Evolutionary conservation across 192 early-diverging fungal species (phyloP).

Genomic region (Mortierella alpina): DNA sequence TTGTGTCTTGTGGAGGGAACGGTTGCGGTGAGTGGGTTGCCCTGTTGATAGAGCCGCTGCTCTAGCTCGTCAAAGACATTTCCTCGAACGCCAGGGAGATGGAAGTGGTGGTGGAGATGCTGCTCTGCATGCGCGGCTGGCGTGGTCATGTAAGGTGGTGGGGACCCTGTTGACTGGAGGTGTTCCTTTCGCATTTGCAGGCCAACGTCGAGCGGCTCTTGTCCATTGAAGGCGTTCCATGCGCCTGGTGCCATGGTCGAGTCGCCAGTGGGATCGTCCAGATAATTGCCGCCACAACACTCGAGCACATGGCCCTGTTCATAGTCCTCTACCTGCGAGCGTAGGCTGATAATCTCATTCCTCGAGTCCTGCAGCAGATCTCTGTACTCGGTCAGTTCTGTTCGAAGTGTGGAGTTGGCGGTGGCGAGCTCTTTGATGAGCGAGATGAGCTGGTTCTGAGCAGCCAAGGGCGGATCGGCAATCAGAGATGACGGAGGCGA

Average conservation of each 20-base stretch:
- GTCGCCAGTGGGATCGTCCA: slow-evolving; percentile 6
- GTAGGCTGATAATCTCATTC: slow-evolving; percentile 56
- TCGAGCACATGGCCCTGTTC: slow-evolving; percentile 45
- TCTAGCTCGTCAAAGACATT: slow-evolving; percentile 53
- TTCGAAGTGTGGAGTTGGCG: slow-evolving; percentile 61
- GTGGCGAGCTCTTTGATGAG: slow-evolving; percentile 68
- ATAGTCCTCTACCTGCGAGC: slow-evolving; percentile 57
- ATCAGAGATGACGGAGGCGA: slow-evolving; percentile 33
- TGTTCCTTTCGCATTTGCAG: slow-evolving; percentile 8
- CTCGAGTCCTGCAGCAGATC: slow-evolving; percentile 59
- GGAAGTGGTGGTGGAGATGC: slow-evolving; percentile 45
- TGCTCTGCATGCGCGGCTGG: slow-evolving; percentile 17
- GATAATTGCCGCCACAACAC: slow-evolving; percentile 20
- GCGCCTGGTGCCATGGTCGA: slow-evolving; percentile 1
- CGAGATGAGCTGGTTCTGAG: slow-evolving; percentile 58
- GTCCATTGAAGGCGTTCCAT: neutral
- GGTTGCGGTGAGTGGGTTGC: neutral
- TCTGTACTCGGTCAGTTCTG: slow-evolving; percentile 58
- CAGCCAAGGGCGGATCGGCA: slow-evolving; percentile 41
- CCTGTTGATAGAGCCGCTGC: slow-evolving; percentile 22
- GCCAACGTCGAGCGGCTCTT: neutral
- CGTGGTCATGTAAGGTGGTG: slow-evolving; percentile 43
- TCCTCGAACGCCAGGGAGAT: slow-evolving; percentile 43
- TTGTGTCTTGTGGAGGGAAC: neutral
- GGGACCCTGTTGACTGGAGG: slow-evolving; percentile 2